Evolutionary conservation across 345 rosid genomes (phyloP).

Genomic region (Dipteronia sinensis): DNA sequence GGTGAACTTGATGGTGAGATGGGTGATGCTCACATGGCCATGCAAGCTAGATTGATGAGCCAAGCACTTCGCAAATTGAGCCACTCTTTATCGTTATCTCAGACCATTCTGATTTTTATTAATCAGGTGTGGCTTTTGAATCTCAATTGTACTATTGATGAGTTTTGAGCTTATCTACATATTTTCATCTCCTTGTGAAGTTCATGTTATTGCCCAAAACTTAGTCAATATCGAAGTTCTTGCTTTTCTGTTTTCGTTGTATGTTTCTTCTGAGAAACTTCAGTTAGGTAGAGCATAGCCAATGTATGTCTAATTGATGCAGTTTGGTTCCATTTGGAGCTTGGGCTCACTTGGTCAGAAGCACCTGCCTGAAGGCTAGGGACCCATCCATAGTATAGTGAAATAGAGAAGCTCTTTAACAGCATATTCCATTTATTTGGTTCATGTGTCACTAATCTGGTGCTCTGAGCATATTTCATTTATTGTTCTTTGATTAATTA

Average conservation of each 20-base stretch:
- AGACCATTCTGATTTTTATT: conserved; percentile 73
- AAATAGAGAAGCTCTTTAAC: background rate
- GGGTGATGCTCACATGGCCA: conserved; percentile 99
- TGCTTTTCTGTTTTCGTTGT: background rate
- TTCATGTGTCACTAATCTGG: background rate
- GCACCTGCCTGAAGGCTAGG: background rate
- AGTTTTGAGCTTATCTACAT: background rate
- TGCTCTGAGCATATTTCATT: background rate
- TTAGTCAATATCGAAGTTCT: background rate
- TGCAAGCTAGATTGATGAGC: conserved; percentile 99
- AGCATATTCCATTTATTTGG: background rate
- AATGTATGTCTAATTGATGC: background rate
- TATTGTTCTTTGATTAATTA: background rate
- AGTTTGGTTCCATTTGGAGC: background rate
- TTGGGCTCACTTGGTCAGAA: background rate
- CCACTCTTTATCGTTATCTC: conserved; percentile 86
- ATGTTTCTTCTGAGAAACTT: background rate
- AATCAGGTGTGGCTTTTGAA: conserved; percentile 61
- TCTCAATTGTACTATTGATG: background rate
- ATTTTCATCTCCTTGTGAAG: background rate
- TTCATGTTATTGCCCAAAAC: background rate
- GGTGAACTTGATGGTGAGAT: conserved; percentile 98
- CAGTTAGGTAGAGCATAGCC: background rate
- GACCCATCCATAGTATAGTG: background rate
- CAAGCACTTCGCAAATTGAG: conserved; percentile 98